Conservation (phyloP, 306 rosid species). For the Styphnolobium japonicum region DNA sequence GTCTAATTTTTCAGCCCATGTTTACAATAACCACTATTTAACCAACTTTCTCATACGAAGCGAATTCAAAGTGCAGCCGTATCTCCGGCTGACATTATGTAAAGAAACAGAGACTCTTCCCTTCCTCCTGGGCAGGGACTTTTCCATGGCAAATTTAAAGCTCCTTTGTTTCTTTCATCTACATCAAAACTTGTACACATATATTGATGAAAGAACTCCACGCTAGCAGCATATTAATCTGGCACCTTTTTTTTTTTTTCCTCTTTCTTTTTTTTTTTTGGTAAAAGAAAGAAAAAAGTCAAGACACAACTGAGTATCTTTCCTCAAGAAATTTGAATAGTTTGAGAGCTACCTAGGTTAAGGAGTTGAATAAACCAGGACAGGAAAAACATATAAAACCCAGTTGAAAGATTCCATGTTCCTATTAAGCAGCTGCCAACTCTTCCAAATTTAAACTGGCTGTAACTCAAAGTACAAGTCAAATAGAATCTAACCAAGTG, state of each 20-base stretch:
- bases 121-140: neutral
- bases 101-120: neutral
- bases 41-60: neutral
- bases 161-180: neutral
- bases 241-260: neutral
- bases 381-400: neutral
- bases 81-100: conserved; percentile 1
- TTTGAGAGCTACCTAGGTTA: neutral
- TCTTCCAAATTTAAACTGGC: conserved; percentile 33
- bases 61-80: neutral
- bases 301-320: neutral
- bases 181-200: neutral
- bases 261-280: neutral
- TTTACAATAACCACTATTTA: neutral
- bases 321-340: neutral
- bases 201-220: neutral
- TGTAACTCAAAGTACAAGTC: conserved; percentile 19
- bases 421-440: conserved; percentile 26
- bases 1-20: neutral
- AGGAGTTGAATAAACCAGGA: neutral
- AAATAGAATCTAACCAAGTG: conserved; percentile 11
- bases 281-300: neutral
- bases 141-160: neutral
- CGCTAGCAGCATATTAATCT: neutral
- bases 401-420: conserved; percentile 1